These are phyloP conservation scores for Gossypium schwendimanii DNA, from an alignment of 441 rosid genomes.

Conservation along the genomic window DNA sequence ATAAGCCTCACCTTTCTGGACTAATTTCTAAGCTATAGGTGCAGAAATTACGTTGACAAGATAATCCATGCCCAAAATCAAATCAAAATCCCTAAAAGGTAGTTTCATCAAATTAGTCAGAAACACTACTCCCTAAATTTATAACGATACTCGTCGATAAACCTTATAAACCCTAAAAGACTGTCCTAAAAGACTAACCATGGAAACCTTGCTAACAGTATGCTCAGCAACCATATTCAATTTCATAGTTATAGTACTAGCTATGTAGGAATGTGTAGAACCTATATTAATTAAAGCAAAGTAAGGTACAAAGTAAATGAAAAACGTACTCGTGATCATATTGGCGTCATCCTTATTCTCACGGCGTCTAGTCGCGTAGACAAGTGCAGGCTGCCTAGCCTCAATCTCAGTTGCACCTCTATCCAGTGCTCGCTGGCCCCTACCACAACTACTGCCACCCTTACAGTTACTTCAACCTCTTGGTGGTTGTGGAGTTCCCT, in stretches of 20 bases:
- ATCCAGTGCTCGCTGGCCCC: rapidly evolving
- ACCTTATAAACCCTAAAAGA: neutral
- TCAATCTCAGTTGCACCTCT: neutral
- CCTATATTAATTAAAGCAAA: neutral
- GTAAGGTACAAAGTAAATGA: neutral
- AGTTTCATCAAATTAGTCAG: neutral
- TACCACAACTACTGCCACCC: neutral
- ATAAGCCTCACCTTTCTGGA: neutral
- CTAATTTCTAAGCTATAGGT: neutral
- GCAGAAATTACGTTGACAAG: no score
- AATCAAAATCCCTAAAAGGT: neutral
- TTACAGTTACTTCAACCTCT: neutral
- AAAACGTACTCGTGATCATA: neutral
- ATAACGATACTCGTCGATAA: neutral
- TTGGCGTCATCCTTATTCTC: neutral
- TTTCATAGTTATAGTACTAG: neutral
- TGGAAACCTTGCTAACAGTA: neutral
- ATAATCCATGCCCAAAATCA: neutral
- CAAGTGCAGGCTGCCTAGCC: neutral
- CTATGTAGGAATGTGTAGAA: no score
- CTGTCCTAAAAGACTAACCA: neutral
- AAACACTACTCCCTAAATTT: neutral
- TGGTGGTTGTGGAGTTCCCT: neutral
- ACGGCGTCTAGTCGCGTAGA: no score
- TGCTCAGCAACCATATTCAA: neutral